These are phyloP conservation scores for Phaffomyces antillensis DNA, from an alignment of 805 yeast genomes.

Conservation along the genomic window DNA sequence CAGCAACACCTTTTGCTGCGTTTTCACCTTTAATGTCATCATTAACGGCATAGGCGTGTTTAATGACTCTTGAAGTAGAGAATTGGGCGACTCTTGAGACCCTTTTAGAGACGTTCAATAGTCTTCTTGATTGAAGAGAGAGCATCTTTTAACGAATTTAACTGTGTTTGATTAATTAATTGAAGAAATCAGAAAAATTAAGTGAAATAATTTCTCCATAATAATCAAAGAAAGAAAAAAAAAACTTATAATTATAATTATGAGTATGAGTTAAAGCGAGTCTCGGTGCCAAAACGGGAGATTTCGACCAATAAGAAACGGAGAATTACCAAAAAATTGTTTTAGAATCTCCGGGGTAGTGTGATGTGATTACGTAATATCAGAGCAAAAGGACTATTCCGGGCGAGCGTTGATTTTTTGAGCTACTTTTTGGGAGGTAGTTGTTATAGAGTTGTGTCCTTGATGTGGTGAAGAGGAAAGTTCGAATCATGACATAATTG, in stretches of 20 bases:
- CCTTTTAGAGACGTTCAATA: slow-evolving; percentile 6
- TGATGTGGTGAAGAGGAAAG: no score
- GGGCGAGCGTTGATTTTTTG: no score
- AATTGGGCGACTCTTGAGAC: slow-evolving; percentile 11
- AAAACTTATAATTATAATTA: not conserved
- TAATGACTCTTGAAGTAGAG: slow-evolving; percentile 17
- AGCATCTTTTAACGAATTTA: slow-evolving; percentile 11
- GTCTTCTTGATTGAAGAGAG: slow-evolving; percentile 20
- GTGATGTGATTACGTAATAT: not conserved
- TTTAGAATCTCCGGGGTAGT: not conserved
- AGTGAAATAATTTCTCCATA: not conserved
- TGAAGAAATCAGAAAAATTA: no score
- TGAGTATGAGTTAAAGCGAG: slow-evolving; percentile 1
- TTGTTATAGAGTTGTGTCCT: no score
- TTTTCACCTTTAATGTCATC: slow-evolving; percentile 40
- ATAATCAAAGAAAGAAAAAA: not conserved
- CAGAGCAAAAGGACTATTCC: not conserved
- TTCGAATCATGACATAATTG: no score
- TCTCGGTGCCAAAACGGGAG: slow-evolving; percentile 1
- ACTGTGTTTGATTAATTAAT: not conserved
- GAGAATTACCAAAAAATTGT: not conserved
- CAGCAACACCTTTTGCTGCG: slow-evolving; percentile 48
- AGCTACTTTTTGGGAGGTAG: no score
- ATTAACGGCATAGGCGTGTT: slow-evolving; percentile 26
- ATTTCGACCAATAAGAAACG: no score